A percentile compares a stretch with the other conserved stretches of the same genome.
Evolutionary conservation across 2,329 filamentous ascomycete species (phyloP).

Genomic region (Parastagonospora nodorum): DNA sequence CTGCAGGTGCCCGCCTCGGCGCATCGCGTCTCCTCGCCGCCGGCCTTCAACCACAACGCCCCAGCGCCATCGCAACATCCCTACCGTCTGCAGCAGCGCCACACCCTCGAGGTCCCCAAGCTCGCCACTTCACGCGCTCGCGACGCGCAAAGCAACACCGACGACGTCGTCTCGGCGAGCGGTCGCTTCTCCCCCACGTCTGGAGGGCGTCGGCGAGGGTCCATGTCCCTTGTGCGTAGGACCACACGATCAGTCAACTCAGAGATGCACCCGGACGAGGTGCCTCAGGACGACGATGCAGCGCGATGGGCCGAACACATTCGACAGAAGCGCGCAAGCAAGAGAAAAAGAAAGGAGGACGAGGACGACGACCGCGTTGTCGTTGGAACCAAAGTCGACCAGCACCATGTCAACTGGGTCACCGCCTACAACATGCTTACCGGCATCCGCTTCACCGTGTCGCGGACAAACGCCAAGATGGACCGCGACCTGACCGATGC

Average conservation of each 20-base stretch:
- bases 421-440: conserved; percentile 99
- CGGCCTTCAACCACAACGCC: conserved; percentile 58
- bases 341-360: conserved; percentile 80
- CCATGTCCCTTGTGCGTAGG: conserved; percentile 79
- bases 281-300: conserved; percentile 86
- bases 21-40: conserved; percentile 67
- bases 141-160: conserved; percentile 61
- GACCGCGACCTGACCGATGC: conserved; percentile 86
- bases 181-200: conserved; percentile 81
- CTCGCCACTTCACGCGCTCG: conserved; percentile 65
- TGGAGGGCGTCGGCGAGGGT: conserved; percentile 71
- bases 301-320: conserved; percentile 91
- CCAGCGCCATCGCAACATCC: conserved; percentile 58
- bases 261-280: conserved; percentile 81
- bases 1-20: conserved; percentile 44
- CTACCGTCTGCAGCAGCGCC: conserved; percentile 73
- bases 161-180: conserved; percentile 70
- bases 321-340: conserved; percentile 87
- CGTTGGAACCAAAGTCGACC: conserved; percentile 96
- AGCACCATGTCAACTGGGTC: conserved; percentile 95
- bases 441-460: conserved; percentile 95
- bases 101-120: conserved; percentile 87
- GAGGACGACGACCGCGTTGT: conserved; percentile 89
- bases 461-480: conserved; percentile 93
- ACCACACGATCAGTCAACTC: conserved; percentile 85